Base-by-base conservation (phyloP, 2,329 filamentous ascomycete genomes). In the Neocucurbitaria cava region DNA sequence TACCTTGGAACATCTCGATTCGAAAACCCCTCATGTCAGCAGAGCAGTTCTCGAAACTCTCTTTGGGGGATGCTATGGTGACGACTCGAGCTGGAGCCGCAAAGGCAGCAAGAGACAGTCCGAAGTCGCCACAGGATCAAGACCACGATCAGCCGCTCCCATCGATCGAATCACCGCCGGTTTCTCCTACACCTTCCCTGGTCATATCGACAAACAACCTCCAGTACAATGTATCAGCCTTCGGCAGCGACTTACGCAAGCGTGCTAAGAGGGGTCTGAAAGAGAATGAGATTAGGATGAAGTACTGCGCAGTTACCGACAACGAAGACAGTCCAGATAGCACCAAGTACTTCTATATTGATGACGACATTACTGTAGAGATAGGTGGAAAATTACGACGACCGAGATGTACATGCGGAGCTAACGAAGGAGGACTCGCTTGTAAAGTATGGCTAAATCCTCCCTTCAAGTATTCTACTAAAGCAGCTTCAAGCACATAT, bases 41-140 rank as follows among this genome's bases (percentile, higher is more conserved):
- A 43, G 72, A 76, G 65, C 67, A 68, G 46, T 69, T 76, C 41
- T 72, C 70, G 35, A 71, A 70, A 56, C 69, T 76, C 56, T 71
- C 71, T 54, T 61, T 76, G n/a, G 65, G 63, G 56, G 71, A 73
- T 58, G 62, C 59, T 21, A 76, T 76, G 73, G 72, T 76, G 57
- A 76, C 68, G 44, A 74, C 73, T 67, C 69, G 72, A 59, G 67
- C 72, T 56, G 61, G 68, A 45, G 70, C 72, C 49, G 70, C 68
- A 56, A 70, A 61, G 58, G 68, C 64, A 59, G 59, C 61, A 54
- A 64, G 57, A 51, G 46, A 60, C 54, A 62, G 54, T 43, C 44
- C 56, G 56, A 50, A 55, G 43, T 53, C 59, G 15, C 61, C 59
- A 9, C 55, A 57, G 18, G 47, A 64, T 6, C 59, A 64, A 17